Evolutionary conservation across 2,329 filamentous ascomycete species (phyloP), one percentile per base, ranked within the genome.

Genomic region (Colletotrichum lindemuthianum): DNA sequence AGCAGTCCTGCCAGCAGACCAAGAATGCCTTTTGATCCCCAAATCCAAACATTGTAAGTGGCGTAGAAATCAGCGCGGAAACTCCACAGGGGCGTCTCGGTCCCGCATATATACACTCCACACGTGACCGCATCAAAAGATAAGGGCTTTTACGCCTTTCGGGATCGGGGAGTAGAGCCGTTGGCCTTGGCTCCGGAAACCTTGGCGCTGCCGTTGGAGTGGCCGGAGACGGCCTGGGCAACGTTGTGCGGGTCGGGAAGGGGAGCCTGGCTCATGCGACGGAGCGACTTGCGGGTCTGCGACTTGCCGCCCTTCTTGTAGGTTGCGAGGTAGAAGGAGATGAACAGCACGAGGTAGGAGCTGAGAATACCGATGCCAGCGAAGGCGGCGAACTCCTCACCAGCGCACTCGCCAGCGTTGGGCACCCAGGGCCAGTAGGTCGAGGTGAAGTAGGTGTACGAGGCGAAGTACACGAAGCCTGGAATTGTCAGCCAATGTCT

Each of bases 381-480:
- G 74, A 97, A 92, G 48, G 95, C 95, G 52, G 95, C 95, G 74
- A 97, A 98, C 80, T 98, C 96, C 84, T 98, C 95, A 74, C 95
- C 95, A 44, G 95, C 93, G 78, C 95, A 99, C 72, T 89, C 84
- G 78, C 95, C 95, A 68, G 85, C 81, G 77, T 92, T 97, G 69
- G 95, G 95, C 77, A 96, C 83, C 84, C 87, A 90, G 49, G 85
- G 86, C 84, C 91, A 97, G 88, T 97, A 97, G 72, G 90, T 91
- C 72, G 90, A 94, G 71, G 91, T 89, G 86, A 97, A 97, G 86
- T 98, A 98, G 72, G 94, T 97, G 87, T 95, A 98, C n/a, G 95
- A 96, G 56, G 94, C 95, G 75, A 97, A 98, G 89, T 98, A 98
- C 78, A 98, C 92, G 79, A 98, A 98, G 73, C 92, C 92, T 95